Conservation (phyloP, 1,139 yeast species). For the Pichia sp. region DNA sequence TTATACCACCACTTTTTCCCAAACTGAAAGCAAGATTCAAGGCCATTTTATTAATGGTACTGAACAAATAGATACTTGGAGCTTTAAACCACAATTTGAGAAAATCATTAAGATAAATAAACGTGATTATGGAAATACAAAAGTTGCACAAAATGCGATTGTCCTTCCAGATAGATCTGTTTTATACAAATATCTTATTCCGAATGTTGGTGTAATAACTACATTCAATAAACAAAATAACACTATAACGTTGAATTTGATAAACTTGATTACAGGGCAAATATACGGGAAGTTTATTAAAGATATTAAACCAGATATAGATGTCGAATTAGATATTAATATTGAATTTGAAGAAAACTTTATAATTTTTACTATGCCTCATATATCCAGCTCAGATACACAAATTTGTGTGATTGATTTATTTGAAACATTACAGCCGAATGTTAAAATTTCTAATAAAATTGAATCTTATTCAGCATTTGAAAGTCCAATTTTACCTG, state of each 20-base stretch:
- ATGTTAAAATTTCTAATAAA: slow-evolving; percentile 32
- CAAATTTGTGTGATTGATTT: slow-evolving; percentile 70
- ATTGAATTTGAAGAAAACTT: slow-evolving; percentile 77
- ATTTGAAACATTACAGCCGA: slow-evolving; percentile 56
- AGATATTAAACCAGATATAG: neutral
- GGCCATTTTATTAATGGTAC: slow-evolving; percentile 15
- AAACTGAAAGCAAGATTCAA: slow-evolving; percentile 7
- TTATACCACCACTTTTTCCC: slow-evolving; percentile 13
- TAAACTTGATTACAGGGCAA: slow-evolving; percentile 70
- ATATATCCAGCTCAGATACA: slow-evolving; percentile 46
- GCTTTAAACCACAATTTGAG: slow-evolving; percentile 1
- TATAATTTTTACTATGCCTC: slow-evolving; percentile 58
- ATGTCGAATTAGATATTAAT: slow-evolving; percentile 32
- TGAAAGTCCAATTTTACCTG: slow-evolving; percentile 31
- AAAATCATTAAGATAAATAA: slow-evolving; percentile 36
- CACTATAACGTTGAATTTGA: slow-evolving; percentile 41
- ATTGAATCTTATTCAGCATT: slow-evolving; percentile 28
- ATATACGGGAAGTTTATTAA: slow-evolving; percentile 35
- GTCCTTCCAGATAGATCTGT: slow-evolving; percentile 68
- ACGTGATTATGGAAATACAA: slow-evolving; percentile 39
- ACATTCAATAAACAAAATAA: slow-evolving; percentile 34
- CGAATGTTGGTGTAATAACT: slow-evolving; percentile 56
- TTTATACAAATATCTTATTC: slow-evolving; percentile 77
- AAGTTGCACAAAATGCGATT: slow-evolving; percentile 62
- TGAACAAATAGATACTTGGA: slow-evolving; percentile 19